Percentiles rank a stretch among this genome's conserved stretches.
phyloP scores from a whole-genome alignment of 352 stramenopile species.

The Globisporangium radiosum region DNA sequence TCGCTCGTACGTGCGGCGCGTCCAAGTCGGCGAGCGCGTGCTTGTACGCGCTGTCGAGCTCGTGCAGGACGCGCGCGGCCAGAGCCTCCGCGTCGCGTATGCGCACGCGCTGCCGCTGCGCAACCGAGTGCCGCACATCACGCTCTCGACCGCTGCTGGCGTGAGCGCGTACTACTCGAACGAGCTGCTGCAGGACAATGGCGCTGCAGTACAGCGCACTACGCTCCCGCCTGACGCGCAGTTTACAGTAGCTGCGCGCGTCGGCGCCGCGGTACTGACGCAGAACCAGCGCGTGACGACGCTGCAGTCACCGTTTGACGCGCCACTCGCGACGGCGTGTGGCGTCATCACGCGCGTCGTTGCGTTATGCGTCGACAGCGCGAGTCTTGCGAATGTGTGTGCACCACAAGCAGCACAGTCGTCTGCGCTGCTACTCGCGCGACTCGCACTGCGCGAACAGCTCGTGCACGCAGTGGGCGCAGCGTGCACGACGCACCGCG shows the following conservation, averaged over 20 bases:
- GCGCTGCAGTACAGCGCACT: slow-evolving; percentile 13
- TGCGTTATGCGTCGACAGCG: slow-evolving; percentile 25
- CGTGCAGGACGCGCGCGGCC: slow-evolving; percentile 35
- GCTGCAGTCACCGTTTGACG: slow-evolving; percentile 25
- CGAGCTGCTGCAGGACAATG: slow-evolving; percentile 29
- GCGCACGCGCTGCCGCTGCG: slow-evolving; percentile 22
- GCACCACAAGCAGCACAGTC: not conserved
- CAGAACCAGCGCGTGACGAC: slow-evolving; percentile 34
- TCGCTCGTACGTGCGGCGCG: slow-evolving; percentile 36
- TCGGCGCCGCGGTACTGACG: slow-evolving; percentile 30
- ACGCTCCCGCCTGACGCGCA: slow-evolving; percentile 9
- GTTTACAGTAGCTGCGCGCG: slow-evolving; percentile 15
- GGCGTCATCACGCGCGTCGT: slow-evolving; percentile 14
- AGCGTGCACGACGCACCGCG: slow-evolving; percentile 10
- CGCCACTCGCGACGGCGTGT: not conserved
- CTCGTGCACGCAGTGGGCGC: slow-evolving; percentile 22
- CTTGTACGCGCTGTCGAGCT: slow-evolving; percentile 27
- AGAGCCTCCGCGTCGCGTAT: slow-evolving; percentile 45
- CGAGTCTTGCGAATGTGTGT: slow-evolving; percentile 9
- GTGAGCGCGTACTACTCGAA: slow-evolving; percentile 65
- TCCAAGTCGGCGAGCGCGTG: slow-evolving; percentile 34
- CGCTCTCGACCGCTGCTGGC: slow-evolving; percentile 35
- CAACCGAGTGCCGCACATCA: slow-evolving; percentile 66
- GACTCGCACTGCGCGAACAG: slow-evolving; percentile 19
- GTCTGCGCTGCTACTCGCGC: slow-evolving; percentile 5